Conservation (phyloP, 345 rosid species). For the Euphorbia lathyris region DNA sequence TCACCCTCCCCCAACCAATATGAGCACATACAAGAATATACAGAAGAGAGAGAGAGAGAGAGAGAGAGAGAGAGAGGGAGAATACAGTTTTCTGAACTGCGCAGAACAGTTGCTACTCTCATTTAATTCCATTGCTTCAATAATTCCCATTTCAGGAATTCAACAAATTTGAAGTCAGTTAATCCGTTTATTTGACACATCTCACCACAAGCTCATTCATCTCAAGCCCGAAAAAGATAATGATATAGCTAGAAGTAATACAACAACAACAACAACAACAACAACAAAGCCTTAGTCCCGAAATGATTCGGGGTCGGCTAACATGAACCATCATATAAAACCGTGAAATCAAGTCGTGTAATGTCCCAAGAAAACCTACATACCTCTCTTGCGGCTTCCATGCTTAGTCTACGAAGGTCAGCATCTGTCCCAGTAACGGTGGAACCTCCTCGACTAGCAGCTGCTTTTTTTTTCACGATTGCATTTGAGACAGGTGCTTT, state of each 20-base stretch:
- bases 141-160: not conserved
- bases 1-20: not conserved
- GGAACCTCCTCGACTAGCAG: constrained; percentile 80
- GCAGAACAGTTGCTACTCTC: not conserved
- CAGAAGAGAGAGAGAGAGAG: not conserved
- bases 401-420: constrained; percentile 95
- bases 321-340: no score
- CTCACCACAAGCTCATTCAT: not conserved
- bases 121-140: not conserved
- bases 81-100: not conserved
- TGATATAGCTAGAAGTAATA: not conserved
- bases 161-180: not conserved
- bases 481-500: constrained; percentile 85
- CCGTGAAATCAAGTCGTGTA: no score
- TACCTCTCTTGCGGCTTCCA: constrained; percentile 99
- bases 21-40: not conserved
- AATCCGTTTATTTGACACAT: not conserved
- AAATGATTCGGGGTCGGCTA: no score
- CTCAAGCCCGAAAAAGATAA: no score
- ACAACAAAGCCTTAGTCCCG: no score
- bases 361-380: constrained; percentile 13
- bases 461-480: constrained; percentile 73
- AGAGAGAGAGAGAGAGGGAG: not conserved
- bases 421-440: constrained; percentile 99
- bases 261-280: no score